phyloP scores from a whole-genome alignment of 1,139 yeast genomes.

The Debaryomycetaceae sp. region DNA sequence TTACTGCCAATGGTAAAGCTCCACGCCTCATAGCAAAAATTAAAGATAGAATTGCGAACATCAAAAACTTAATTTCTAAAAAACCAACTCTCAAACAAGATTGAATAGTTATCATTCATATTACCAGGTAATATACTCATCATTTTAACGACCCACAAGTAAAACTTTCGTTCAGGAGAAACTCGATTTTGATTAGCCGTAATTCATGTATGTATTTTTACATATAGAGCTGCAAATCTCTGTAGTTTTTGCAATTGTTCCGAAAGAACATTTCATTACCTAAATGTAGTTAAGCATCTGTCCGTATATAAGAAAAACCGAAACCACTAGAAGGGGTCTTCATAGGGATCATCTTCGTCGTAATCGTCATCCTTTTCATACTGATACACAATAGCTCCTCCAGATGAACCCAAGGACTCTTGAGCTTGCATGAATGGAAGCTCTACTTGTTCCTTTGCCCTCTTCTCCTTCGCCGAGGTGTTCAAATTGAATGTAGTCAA shows the following conservation, averaged over 20 bases:
- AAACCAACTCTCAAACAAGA: background rate
- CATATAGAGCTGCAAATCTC: too few species aligned
- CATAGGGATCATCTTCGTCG: constrained; percentile 97
- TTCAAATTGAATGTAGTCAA: constrained; percentile 85
- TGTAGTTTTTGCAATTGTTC: too few species aligned
- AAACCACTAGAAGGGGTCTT: constrained; percentile 95
- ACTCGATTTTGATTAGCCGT: background rate
- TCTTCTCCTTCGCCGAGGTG: constrained; percentile 69
- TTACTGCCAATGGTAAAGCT: constrained; percentile 22
- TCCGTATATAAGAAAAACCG: too few species aligned
- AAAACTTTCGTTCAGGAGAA: too few species aligned
- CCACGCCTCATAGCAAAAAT: constrained; percentile 15
- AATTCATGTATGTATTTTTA: too few species aligned
- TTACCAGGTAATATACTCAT: too few species aligned
- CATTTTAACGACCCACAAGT: too few species aligned
- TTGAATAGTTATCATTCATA: background rate
- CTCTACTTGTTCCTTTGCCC: constrained; percentile 80
- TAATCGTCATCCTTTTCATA: constrained; percentile 84
- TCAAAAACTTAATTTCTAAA: background rate
- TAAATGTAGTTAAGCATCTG: too few species aligned
- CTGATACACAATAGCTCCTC: constrained; percentile 89
- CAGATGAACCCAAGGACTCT: constrained; percentile 64
- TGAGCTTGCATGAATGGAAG: constrained; percentile 90
- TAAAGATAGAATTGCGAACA: constrained; percentile 8
- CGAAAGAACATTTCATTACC: too few species aligned